phyloP scores from a whole-genome alignment of 441 rosid genomes.

The Erodium chrysanthum region DNA sequence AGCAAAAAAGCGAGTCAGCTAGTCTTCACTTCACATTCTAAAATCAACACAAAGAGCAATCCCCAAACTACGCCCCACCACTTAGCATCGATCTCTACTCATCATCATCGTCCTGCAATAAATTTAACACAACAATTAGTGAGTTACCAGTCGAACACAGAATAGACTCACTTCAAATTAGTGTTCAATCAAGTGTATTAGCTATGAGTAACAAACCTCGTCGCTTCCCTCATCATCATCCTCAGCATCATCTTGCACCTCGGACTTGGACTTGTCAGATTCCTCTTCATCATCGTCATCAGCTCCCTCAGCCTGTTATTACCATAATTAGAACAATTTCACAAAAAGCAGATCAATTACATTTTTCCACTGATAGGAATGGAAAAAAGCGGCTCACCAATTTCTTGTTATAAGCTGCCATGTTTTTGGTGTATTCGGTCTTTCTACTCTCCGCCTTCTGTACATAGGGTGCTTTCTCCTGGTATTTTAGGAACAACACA shows the following conservation, averaged over 20 bases:
- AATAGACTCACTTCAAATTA: neutral
- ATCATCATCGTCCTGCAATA: neutral
- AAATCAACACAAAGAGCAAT: neutral
- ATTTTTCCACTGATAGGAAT: neutral
- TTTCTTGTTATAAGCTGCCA: conserved; percentile 43
- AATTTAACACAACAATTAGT: neutral
- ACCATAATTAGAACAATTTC: neutral
- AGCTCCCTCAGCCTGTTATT: conserved; percentile 36
- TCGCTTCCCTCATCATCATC: conserved; percentile 26
- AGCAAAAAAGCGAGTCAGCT: neutral
- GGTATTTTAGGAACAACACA: neutral
- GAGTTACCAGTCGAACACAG: no score
- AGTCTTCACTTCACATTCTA: neutral
- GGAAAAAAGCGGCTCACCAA: conserved; percentile 22
- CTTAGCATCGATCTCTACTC: neutral
- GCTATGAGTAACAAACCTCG: conserved; percentile 27
- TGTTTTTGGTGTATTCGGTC: conserved; percentile 38
- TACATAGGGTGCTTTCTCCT: conserved; percentile 54
- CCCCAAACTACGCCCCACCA: neutral
- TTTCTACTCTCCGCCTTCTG: conserved; percentile 40
- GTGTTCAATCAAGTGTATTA: no score
- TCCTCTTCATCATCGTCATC: conserved; percentile 35
- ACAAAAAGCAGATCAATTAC: neutral
- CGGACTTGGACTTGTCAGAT: conserved; percentile 59
- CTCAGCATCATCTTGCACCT: conserved; percentile 41